phyloP scores from a whole-genome alignment of 2,329 filamentous ascomycete genomes.

The Myotisia sp. region DNA sequence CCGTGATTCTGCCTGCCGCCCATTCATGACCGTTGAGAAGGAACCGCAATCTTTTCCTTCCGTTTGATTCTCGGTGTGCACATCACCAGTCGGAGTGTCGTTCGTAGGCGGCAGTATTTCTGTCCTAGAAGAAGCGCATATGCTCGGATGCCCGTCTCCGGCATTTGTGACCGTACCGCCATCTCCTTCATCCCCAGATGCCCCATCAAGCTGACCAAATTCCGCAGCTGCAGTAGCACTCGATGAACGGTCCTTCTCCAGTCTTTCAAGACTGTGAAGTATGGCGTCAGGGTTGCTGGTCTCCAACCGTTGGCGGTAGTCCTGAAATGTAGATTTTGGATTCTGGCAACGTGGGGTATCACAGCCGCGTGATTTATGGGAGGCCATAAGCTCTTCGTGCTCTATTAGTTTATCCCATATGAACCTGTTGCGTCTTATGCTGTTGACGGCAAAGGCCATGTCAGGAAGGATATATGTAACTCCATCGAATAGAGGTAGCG shows the following conservation, averaged over 20 bases:
- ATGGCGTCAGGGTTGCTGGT: not conserved
- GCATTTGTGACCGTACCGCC: not conserved
- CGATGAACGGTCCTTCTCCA: no score
- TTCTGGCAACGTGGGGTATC: constrained; percentile 1
- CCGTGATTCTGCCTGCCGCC: not conserved
- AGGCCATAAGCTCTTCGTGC: constrained; percentile 1
- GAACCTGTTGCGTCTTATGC: constrained; percentile 62
- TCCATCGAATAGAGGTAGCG: constrained; percentile 76
- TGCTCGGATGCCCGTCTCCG: not conserved
- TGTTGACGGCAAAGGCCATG: constrained; percentile 70
- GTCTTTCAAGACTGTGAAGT: no score
- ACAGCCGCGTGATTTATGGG: not conserved
- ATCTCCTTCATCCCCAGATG: no score
- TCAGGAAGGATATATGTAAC: constrained; percentile 73
- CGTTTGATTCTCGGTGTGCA: not conserved
- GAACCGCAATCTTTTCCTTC: not conserved
- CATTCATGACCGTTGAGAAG: not conserved
- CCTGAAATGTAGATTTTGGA: not conserved
- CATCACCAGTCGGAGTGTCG: not conserved
- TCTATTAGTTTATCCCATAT: constrained; percentile 42
- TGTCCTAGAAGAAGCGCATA: not conserved
- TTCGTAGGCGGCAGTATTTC: not conserved
- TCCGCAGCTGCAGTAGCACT: no score
- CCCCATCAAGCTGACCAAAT: no score
- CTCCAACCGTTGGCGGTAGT: not conserved